Evolutionary conservation across 208 protist species (phyloP), one percentile per base, ranked within the genome.

Genomic region (Wallacemonas rigidus): DNA sequence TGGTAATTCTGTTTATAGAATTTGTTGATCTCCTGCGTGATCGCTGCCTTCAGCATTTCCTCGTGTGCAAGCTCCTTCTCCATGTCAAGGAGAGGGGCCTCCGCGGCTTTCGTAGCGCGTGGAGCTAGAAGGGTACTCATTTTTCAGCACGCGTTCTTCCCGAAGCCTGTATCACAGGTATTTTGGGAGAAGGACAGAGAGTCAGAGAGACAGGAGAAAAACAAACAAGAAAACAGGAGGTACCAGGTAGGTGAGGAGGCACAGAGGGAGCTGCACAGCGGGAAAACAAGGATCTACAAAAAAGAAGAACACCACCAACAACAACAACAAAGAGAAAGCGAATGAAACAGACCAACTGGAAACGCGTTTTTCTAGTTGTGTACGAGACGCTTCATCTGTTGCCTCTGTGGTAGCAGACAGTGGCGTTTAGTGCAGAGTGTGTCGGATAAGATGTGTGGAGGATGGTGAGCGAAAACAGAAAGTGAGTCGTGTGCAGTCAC

Each of bases 31-130:
- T 90, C 82, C 15, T 81, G 51, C 0, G 68, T 73, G 11, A 80
- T 69, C 2, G 69, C 67, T 17, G 67, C 73, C 26, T 79, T 80
- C 3, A 62, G 77, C 45, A 75, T 48, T 47, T 88, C 77, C 47
- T 87, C 82, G 3, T 72, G 57, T 36, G 83, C 55, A 6, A 91
- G 60, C n/a, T 85, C 79, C 68, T 89, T 76, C 4, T 82, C 75
- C 14, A 86, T 60, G 48, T 67, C 39, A 17, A 72, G n/a, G 11
- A 69, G 38, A 0, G 63, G 47, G 4, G 47, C 8, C 44, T 57
- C 48, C 26, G 50, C 26, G 7, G 38, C 48, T 48, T 57, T 57
- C 35, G 35, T 57, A 26, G 17, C 35, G 26, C 60, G 63, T 56
- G 12, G 50, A 11, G 63, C 26, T 3, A 57, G 63, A 43, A 57